phyloP scores from a whole-genome alignment of 2,329 filamentous ascomycete genomes.

The Phaeosphaeria sp. region DNA sequence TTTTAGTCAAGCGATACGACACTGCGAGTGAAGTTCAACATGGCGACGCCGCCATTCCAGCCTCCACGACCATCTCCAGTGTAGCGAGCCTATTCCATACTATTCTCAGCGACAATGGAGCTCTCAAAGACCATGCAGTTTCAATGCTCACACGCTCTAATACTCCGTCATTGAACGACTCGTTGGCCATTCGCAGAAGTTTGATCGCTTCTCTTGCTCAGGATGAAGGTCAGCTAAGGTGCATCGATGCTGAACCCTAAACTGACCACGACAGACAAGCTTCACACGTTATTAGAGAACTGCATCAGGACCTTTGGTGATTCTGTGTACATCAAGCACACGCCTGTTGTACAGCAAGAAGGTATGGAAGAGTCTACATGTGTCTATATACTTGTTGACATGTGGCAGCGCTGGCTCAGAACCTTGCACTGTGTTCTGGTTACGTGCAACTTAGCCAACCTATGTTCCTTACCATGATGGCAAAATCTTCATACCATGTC shows the following conservation, averaged over 20 bases:
- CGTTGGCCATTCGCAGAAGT: constrained; percentile 42
- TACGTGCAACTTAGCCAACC: constrained; percentile 73
- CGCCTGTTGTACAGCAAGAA: constrained; percentile 86
- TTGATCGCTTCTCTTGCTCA: constrained; percentile 49
- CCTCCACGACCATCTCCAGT: constrained; percentile 29
- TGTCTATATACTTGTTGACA: constrained; percentile 22
- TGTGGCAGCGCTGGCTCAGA: constrained; percentile 75
- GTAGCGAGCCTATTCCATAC: constrained; percentile 29
- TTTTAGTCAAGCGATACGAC: constrained; percentile 31
- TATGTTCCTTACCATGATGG: constrained; percentile 70
- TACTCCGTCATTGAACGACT: constrained; percentile 35
- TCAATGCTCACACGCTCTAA: constrained; percentile 49
- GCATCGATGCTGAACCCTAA: background rate
- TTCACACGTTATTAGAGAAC: constrained; percentile 69
- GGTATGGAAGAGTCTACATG: constrained; percentile 55
- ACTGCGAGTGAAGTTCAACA: constrained; percentile 10
- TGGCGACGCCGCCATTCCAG: constrained; percentile 16
- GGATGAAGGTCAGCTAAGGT: constrained; percentile 47
- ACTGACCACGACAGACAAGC: constrained; percentile 44
- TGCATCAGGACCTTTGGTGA: constrained; percentile 80
- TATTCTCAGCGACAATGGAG: constrained; percentile 34
- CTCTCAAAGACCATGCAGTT: constrained; percentile 39
- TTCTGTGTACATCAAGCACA: constrained; percentile 83
- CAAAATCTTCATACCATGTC: constrained; percentile 76
- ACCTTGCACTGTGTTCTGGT: constrained; percentile 77